A percentile compares a stretch with the other conserved stretches of the same genome.
Evolutionary conservation across 2,329 filamentous ascomycete genomes (phyloP).

Genomic region (Penicillium freii): DNA sequence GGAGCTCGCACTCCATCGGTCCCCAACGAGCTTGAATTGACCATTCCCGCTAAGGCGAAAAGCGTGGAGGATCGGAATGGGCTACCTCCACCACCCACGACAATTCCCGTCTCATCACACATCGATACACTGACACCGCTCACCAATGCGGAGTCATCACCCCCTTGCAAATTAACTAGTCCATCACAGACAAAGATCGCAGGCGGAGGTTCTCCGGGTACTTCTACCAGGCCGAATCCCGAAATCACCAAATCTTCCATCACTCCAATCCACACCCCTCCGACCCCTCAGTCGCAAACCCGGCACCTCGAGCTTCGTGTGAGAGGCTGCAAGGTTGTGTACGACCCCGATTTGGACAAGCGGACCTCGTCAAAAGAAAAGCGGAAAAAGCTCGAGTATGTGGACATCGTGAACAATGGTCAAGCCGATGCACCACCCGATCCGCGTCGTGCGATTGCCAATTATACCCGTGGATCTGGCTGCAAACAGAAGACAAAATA

Average conservation of each 20-base stretch:
- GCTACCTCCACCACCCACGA: slow-evolving; percentile 50
- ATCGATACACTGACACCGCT: slow-evolving; percentile 61
- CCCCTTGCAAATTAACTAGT: slow-evolving; percentile 56
- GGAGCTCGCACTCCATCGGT: slow-evolving; percentile 18
- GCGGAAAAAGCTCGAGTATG: slow-evolving; percentile 53
- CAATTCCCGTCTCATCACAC: slow-evolving; percentile 55
- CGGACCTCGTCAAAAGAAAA: slow-evolving; percentile 57
- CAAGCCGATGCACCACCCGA: slow-evolving; percentile 65
- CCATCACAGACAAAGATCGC: slow-evolving; percentile 48
- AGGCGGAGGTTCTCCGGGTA: slow-evolving; percentile 31
- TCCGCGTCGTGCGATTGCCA: slow-evolving; percentile 70
- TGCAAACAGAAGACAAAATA: slow-evolving; percentile 68
- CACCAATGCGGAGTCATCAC: slow-evolving; percentile 65
- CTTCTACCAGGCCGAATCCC: slow-evolving; percentile 30
- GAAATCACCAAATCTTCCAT: slow-evolving; percentile 34
- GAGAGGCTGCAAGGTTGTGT: slow-evolving; percentile 59
- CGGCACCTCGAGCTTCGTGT: slow-evolving; percentile 50
- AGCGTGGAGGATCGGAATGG: slow-evolving; percentile 66
- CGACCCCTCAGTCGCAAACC: slow-evolving; percentile 50
- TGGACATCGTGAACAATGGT: slow-evolving; percentile 57
- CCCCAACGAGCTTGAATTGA: slow-evolving; percentile 67
- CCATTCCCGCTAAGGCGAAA: slow-evolving; percentile 68
- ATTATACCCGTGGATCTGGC: slow-evolving; percentile 61
- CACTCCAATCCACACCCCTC: slow-evolving; percentile 45
- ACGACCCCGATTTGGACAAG: slow-evolving; percentile 63